Percentiles rank a stretch among this genome's conserved stretches.
Evolutionary conservation across 768 basidiomycete genomes (phyloP).

Genomic region (Multifurca ochricompacta): DNA sequence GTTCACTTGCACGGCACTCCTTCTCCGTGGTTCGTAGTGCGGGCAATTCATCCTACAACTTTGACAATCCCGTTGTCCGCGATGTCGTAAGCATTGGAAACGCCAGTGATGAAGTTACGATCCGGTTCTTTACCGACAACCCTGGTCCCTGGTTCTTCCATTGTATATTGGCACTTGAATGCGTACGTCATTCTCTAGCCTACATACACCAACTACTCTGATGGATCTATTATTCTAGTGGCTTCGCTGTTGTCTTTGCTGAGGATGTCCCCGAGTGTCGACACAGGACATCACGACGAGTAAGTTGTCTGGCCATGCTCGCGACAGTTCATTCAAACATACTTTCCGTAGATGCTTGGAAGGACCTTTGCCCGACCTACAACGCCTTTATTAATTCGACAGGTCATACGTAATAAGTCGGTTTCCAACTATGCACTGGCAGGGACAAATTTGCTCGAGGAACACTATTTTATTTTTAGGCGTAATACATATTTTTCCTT

Average conservation of each 20-base stretch:
- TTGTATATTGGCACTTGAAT: slow-evolving; percentile 27
- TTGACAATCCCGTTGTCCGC: slow-evolving; percentile 18
- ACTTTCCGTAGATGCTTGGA: background rate
- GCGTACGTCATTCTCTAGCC: slow-evolving; percentile 44
- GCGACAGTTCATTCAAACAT: background rate
- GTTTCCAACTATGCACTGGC: too few species aligned
- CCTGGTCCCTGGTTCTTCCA: slow-evolving; percentile 27
- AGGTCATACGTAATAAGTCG: background rate
- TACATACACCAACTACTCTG: background rate
- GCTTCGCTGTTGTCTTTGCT: slow-evolving; percentile 16
- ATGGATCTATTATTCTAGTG: background rate
- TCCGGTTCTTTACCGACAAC: slow-evolving; percentile 28
- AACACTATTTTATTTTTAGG: background rate
- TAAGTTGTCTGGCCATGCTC: background rate
- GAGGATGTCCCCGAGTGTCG: slow-evolving; percentile 13
- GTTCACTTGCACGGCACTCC: slow-evolving; percentile 18
- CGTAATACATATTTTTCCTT: too few species aligned
- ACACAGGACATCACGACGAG: background rate
- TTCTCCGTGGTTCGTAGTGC: slow-evolving; percentile 11
- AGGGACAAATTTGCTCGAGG: background rate
- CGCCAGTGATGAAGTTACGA: slow-evolving; percentile 18
- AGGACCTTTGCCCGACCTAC: slow-evolving; percentile 2
- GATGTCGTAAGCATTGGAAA: slow-evolving; percentile 21
- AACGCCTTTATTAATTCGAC: background rate
- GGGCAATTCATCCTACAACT: slow-evolving; percentile 15